phyloP scores from a whole-genome alignment of 257 asterid species.

The Verbascum thapsus region DNA sequence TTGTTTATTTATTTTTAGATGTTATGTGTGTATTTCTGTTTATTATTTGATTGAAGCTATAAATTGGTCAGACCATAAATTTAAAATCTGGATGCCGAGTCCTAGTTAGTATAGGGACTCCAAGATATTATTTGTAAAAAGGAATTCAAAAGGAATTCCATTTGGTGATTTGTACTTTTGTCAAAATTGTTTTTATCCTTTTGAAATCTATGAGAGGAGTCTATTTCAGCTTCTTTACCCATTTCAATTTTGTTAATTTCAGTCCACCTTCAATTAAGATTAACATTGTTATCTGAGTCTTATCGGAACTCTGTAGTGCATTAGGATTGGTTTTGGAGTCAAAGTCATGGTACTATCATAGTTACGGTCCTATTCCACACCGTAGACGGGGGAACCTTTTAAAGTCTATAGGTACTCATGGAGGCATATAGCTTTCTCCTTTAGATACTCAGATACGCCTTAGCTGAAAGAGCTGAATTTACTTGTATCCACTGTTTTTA shows the following conservation, averaged over 20 bases:
- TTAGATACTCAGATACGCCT: slow-evolving; percentile 13
- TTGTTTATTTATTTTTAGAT: slow-evolving; percentile 22
- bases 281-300: background rate
- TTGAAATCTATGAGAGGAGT: slow-evolving; percentile 5
- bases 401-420: slow-evolving; percentile 17
- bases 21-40: slow-evolving; percentile 4
- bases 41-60: slow-evolving; percentile 19
- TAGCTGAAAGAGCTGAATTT: slow-evolving; percentile 14
- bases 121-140: background rate
- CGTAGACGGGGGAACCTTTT: slow-evolving; percentile 17
- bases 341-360: background rate
- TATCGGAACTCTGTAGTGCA: slow-evolving; percentile 5
- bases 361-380: slow-evolving; percentile 9
- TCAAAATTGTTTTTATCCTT: slow-evolving; percentile 3
- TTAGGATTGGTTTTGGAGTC: slow-evolving; percentile 19
- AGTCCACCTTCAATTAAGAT: slow-evolving; percentile 13
- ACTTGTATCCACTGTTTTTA: slow-evolving; percentile 17
- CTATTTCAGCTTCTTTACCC: slow-evolving; percentile 8
- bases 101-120: background rate
- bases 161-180: slow-evolving; percentile 12
- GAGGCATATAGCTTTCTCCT: slow-evolving; percentile 4
- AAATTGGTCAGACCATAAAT: slow-evolving; percentile 9
- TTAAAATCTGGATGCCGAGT: slow-evolving; percentile 22
- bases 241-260: background rate
- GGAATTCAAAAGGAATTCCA: slow-evolving; percentile 2